Base-by-base conservation (phyloP, 768 basidiomycete genomes). In the Hortiboletus campestris region DNA sequence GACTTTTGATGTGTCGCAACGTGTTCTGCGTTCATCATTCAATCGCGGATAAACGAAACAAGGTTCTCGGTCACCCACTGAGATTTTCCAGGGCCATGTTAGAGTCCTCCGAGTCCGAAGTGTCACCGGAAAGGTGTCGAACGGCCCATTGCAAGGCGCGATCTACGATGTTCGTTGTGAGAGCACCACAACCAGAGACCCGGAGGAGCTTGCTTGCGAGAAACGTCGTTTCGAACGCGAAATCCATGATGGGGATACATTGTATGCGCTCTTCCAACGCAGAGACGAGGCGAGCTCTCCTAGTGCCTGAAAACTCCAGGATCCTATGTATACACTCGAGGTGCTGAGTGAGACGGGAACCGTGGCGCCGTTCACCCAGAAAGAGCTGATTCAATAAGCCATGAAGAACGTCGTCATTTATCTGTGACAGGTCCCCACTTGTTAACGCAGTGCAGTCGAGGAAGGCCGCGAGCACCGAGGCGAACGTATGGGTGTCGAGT, bases 131-230 rank as follows among this genome's bases (percentile, higher is more conserved):
- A 53, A 84, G 72, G 22, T 68, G 65, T 40, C 78, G 73, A 5
- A 84, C 79, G 14, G 79, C 76, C 79, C 82, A 82, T 50, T 82
- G 78, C 62, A 86, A 63, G 2, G 75, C 78, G 45, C 74, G 72
- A 46, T 85, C 78, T 8, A 78, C 64, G 10, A 84, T 56, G 25
- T 43, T 63, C 3, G 65, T 63, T 13, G 73, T 50, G 17, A 69
- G n/a, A 70, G 32, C 25, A 50, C 40, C 67, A 1, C 70, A 69
- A 12, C 63, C 65, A 34, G 56, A 39, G n/a, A 67, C 46, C 6
- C 47, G 49, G 35, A 59, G 53, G 41, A 77, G 58, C 34, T 57
- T 70, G 20, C 54, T 58, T 2, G 72, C 78, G n/a, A 80, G 46
- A 9, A 50, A 58, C 19, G 78, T 56, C 6, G 70, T 46, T 34